Percentiles rank a stretch among this genome's conserved stretches.
Conservation (phyloP, 768 basidiomycete genomes). For the Agrocybe chaxingu region DNA sequence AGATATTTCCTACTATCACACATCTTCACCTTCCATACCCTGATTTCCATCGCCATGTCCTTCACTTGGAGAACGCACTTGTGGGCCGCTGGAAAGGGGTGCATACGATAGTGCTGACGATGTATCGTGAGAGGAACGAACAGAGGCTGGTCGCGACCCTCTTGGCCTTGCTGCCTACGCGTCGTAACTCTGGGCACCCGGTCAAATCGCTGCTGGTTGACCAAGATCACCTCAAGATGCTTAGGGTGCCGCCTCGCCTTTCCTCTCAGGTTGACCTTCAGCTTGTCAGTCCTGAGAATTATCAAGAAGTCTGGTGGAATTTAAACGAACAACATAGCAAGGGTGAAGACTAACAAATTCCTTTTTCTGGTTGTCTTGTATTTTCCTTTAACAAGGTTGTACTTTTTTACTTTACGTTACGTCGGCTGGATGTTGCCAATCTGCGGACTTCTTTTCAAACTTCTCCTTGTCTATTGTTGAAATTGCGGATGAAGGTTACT, state of each 20-base stretch:
- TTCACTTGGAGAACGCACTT: slow-evolving; percentile 16
- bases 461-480: too few species aligned
- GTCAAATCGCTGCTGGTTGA: slow-evolving; percentile 26
- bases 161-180: slow-evolving; percentile 12
- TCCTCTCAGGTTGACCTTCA: slow-evolving; percentile 11
- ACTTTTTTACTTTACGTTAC: too few species aligned
- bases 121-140: slow-evolving; percentile 20
- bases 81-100: slow-evolving; percentile 13
- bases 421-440: too few species aligned
- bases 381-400: neutral
- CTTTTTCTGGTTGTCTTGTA: neutral
- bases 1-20: slow-evolving; percentile 26
- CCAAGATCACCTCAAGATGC: slow-evolving; percentile 18
- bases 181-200: slow-evolving; percentile 12
- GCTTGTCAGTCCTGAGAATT: slow-evolving; percentile 18
- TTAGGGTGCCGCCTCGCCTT: slow-evolving; percentile 2
- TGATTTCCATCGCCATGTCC: slow-evolving; percentile 13
- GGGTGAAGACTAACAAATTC: neutral
- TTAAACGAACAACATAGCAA: slow-evolving; percentile 4
- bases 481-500: too few species aligned
- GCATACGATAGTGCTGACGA: slow-evolving; percentile 25
- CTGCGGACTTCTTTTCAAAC: too few species aligned
- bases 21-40: slow-evolving; percentile 28
- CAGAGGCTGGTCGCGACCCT: slow-evolving; percentile 17
- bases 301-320: slow-evolving; percentile 30